Conservation (phyloP, 2,329 filamentous ascomycete species). For the Cryphonectria japonica region DNA sequence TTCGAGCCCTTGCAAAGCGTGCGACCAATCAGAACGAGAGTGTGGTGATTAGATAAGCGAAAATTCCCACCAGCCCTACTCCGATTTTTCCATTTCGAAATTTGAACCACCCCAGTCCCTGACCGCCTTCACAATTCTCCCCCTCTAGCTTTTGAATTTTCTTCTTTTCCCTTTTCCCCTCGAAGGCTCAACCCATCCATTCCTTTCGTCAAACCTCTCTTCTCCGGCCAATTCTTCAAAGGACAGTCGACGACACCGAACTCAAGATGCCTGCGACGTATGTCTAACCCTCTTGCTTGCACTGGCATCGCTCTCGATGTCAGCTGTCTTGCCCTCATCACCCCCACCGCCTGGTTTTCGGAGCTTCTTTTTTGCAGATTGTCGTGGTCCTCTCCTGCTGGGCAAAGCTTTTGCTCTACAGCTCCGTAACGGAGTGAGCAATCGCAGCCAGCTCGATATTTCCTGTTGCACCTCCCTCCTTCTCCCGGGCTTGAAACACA, state of each 20-base stretch:
- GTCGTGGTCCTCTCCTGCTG: constrained; percentile 82
- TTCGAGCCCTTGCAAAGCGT: constrained; percentile 6
- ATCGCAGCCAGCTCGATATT: constrained; percentile 77
- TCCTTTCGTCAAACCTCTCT: constrained; percentile 10
- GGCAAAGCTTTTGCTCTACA: constrained; percentile 47
- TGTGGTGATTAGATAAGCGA: constrained; percentile 11
- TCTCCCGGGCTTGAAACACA: constrained; percentile 49
- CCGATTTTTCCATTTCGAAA: constrained; percentile 30
- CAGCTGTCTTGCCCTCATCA: constrained; percentile 9
- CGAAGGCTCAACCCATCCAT: constrained; percentile 36
- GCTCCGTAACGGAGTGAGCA: constrained; percentile 36
- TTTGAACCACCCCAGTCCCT: not conserved
- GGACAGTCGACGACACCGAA: constrained; percentile 38
- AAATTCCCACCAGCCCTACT: constrained; percentile 21
- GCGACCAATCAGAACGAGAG: constrained; percentile 17
- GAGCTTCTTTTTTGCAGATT: constrained; percentile 64
- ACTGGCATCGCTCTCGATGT: constrained; percentile 25
- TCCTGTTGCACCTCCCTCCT: constrained; percentile 66
- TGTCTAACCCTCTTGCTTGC: constrained; percentile 34
- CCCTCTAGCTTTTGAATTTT: constrained; percentile 18
- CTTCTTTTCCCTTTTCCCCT: constrained; percentile 20
- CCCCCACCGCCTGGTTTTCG: constrained; percentile 51
- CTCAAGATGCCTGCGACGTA: constrained; percentile 34
- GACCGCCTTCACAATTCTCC: constrained; percentile 9
- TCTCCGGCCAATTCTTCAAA: not conserved